Evolutionary conservation across 78 protist genomes (phyloP), one percentile per base, ranked within the genome.

Genomic region (Planoprotostelium fungivorum): DNA sequence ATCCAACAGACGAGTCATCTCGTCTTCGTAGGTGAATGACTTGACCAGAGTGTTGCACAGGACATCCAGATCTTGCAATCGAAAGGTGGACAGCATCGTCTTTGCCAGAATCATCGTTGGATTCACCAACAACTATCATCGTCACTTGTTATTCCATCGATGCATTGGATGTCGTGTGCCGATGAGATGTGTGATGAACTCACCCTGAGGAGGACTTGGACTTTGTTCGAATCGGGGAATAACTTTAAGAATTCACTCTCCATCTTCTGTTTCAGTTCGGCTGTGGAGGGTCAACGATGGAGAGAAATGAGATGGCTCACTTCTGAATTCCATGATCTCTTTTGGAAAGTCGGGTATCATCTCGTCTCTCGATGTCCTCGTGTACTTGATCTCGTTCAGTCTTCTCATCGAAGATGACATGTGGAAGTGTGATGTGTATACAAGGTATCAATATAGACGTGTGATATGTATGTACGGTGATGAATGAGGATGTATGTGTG

Each of bases 281-380:
- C 73, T 51, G 73, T 51, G 16, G 16, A 51, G 16, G 16, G 5
- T 25, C 16, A 25, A 51, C 16, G 16, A 51, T 25, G 16, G 5
- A 51, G 16, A 51, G 5, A 51, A 51, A 51, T 51, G 16, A 51
- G 16, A 25, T 25, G 16, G 16, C 73, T 25, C 16, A 51, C 73
- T 51, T 51, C 73, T 51, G 73, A 51, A 51, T 51, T 51, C 73
- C 73, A 51, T 51, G 16, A 51, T 51, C 73, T 51, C 73, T 51
- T 51, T 51, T 16, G 73, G 73, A 51, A 51, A 51, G 5, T 16
- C 73, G 16, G 73, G 73, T 51, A 51, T 51, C 73, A 51, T 25
- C 73, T 51, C 73, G 73, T 51, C 73, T 51, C 73, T 51, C 73
- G 73, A 51, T 16, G 73, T 51, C 73, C 73, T 51, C 73, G 73